Evolutionary conservation across 2,329 filamentous ascomycete species (phyloP).

Genomic region (Alternaria dauci): DNA sequence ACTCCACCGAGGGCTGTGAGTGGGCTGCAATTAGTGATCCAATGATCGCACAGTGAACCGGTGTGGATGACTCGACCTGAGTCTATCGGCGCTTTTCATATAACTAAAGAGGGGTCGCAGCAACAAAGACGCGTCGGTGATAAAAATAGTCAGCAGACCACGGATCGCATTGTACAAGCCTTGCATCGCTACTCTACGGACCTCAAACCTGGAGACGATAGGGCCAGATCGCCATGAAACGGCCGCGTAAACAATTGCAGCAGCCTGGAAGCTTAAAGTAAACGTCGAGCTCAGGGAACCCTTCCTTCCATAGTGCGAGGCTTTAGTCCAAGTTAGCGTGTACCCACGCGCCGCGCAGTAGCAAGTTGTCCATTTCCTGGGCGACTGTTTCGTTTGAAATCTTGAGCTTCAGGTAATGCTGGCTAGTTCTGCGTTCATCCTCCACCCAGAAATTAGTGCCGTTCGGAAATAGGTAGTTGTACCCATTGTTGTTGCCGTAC

Average conservation of each 20-base stretch:
- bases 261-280: background rate
- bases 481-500: constrained; percentile 51
- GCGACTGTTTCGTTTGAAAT: constrained; percentile 4
- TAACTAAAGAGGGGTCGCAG: background rate
- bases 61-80: background rate
- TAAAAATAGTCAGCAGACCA: background rate
- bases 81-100: background rate
- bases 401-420: constrained; percentile 44
- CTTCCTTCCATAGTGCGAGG: background rate
- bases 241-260: background rate
- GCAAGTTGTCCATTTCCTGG: constrained; percentile 1
- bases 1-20: background rate
- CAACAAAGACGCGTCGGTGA: background rate
- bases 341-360: constrained; percentile 6
- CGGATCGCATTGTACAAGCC: background rate
- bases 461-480: constrained; percentile 53
- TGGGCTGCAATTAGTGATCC: background rate
- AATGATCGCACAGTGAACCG: background rate
- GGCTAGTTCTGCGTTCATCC: constrained; percentile 48
- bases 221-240: background rate
- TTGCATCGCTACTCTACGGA: background rate
- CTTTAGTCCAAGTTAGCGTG: constrained; percentile 8
- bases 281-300: background rate
- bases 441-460: constrained; percentile 57
- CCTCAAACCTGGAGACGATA: background rate